Evolutionary conservation across 345 rosid species (phyloP).

Genomic region (Hypericum perforatum): DNA sequence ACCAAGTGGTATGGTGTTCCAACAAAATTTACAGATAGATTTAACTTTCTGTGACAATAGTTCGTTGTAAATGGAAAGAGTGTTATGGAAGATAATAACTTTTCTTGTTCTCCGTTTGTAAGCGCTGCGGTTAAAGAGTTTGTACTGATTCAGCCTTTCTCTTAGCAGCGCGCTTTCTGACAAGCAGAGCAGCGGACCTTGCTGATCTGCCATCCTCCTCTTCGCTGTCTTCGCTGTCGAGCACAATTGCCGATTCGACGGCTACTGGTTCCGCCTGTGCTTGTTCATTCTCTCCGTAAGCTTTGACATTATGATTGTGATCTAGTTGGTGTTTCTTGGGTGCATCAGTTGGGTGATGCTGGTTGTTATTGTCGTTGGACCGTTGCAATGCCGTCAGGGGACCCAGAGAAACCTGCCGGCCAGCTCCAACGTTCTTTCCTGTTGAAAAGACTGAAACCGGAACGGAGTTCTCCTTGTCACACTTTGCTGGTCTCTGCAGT

Average conservation of each 20-base stretch:
- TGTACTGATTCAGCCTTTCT: slow-evolving; percentile 11
- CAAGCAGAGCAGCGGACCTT: slow-evolving; percentile 28
- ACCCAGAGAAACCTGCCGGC: slow-evolving; percentile 22
- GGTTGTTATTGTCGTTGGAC: slow-evolving; percentile 7
- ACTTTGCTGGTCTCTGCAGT: slow-evolving; percentile 9
- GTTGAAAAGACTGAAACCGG: slow-evolving; percentile 16
- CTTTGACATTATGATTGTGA: slow-evolving; percentile 10
- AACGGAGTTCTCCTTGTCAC: slow-evolving; percentile 25
- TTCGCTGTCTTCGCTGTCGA: slow-evolving; percentile 76
- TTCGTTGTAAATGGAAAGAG: too few relatives aligned
- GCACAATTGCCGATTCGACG: slow-evolving; percentile 42
- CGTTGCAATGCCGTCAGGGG: slow-evolving; percentile 22
- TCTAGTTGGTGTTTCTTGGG: slow-evolving; percentile 10
- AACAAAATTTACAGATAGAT: too few relatives aligned
- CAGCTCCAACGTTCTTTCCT: slow-evolving; percentile 13
- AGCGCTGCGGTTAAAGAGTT: slow-evolving; percentile 6
- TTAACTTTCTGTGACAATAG: too few relatives aligned
- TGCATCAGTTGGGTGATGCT: slow-evolving; percentile 7
- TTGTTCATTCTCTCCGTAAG: slow-evolving; percentile 11
- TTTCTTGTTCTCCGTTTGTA: background rate
- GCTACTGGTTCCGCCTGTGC: slow-evolving; percentile 25
- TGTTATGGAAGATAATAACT: too few relatives aligned
- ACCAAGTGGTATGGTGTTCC: too few relatives aligned
- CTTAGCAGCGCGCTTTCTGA: slow-evolving; percentile 24
- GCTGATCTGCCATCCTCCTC: slow-evolving; percentile 29